Base-by-base conservation (phyloP, 306 rosid species). In the Abrus precatorius region DNA sequence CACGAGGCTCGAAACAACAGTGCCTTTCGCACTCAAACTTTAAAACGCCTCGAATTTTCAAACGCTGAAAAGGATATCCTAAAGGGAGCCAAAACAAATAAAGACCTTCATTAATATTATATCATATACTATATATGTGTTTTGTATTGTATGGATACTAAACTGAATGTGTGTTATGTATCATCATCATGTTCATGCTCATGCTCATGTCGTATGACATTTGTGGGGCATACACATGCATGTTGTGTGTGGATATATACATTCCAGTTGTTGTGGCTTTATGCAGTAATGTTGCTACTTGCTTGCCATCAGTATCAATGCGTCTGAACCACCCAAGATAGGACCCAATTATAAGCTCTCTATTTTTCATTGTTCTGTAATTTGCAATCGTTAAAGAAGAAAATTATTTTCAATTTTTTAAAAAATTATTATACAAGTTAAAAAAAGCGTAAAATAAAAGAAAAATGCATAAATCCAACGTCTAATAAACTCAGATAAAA, bases 1-100 rank as follows among this genome's bases (percentile, higher is more conserved):
- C 86, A 62, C 84, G 88, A 84, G 80, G 88, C 82, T 87, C 88
- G 80, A 87, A 81, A 78, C 67, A 5, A 74, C 82, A 69, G 80
- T 67, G 57, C 30, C 88, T 77, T 80, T 82, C 85, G 82, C 87
- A 75, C 67, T 87, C 81, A 84, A 72, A 50, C 85, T 82, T 84
- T 82, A 72, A 75, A 86, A 75, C 40, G 59, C 88, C 83, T 79
- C 81, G 73, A 56, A 79, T 79, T 84, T 20, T 78, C 83, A 82
- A 82, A 73, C 79, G 30, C 78, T 84, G 83, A 82, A 87, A 84
- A 79, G 85, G 81, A 66, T 72, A 76, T 40, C 48, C 38, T 69
- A 38, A 79, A 69, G 32, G 32, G 6, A 3, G 6, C 77, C 77
- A 78, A 68, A 77, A 53, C 27, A 7, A 65, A 61, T 33, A 76